A percentile compares a stretch with the other conserved stretches of the same genome.
phyloP scores from a whole-genome alignment of 768 basidiomycete species.

The Russula vinacea region DNA sequence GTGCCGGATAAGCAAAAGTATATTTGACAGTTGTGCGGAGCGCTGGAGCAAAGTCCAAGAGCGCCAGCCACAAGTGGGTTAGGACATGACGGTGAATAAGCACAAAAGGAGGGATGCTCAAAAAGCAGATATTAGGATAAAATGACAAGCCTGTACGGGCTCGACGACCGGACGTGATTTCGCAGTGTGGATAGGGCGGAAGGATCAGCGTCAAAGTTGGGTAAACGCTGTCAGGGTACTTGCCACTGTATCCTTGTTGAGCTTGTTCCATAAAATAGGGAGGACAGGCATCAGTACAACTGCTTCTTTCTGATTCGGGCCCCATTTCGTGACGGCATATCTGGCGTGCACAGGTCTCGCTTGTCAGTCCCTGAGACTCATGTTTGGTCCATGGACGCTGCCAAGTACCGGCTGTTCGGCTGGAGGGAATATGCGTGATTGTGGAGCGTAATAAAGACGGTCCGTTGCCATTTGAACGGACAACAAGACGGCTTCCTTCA shows the following conservation, averaged over 20 bases:
- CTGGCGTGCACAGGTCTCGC: not conserved
- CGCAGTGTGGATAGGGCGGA: not conserved
- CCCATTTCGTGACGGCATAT: not conserved
- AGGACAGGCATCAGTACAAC: not conserved
- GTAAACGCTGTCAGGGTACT: not conserved
- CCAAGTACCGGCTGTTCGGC: not conserved
- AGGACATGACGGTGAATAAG: too few species aligned
- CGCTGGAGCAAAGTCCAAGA: slow-evolving; percentile 10
- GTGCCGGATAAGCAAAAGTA: not conserved
- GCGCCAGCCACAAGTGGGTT: not conserved
- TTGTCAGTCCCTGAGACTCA: not conserved
- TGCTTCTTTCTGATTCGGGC: not conserved
- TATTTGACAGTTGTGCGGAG: slow-evolving; percentile 20
- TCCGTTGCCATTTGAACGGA: not conserved
- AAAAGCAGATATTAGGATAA: not conserved
- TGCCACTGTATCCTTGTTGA: not conserved
- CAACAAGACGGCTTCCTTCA: not conserved
- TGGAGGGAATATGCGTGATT: not conserved
- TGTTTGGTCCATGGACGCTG: not conserved
- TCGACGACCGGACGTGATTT: not conserved
- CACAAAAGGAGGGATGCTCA: not conserved
- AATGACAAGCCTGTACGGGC: not conserved
- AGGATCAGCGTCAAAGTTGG: not conserved
- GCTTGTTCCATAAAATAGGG: not conserved
- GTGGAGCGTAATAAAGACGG: not conserved